These are phyloP conservation scores for Cryphonectria nitschkei DNA, from an alignment of 2,329 filamentous ascomycete species.

Conservation along the genomic window DNA sequence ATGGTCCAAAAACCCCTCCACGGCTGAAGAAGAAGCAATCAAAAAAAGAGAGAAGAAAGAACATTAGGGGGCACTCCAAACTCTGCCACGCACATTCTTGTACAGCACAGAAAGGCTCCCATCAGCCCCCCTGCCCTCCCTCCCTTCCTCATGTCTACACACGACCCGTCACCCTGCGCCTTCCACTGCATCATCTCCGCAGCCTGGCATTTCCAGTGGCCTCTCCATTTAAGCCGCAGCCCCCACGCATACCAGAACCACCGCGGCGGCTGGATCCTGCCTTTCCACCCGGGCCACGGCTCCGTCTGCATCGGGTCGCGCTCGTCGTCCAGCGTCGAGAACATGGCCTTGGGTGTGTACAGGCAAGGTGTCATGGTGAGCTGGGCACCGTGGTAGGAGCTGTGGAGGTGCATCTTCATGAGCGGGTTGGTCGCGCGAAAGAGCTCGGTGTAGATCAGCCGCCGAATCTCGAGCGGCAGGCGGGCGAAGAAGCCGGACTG, in stretches of 20 bases:
- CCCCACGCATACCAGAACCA: constrained; percentile 35
- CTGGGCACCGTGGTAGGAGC: constrained; percentile 9
- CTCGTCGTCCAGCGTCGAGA: constrained; percentile 16
- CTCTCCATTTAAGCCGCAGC: constrained; percentile 32
- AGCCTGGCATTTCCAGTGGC: constrained; percentile 35
- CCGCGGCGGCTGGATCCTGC: constrained; percentile 27
- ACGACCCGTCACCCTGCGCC: constrained; percentile 20
- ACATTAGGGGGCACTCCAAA: too few species aligned
- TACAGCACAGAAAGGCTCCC: constrained; percentile 33
- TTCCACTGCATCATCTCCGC: constrained; percentile 32
- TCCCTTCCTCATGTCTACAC: constrained; percentile 13
- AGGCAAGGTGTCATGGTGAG: constrained; percentile 23
- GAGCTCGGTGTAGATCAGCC: constrained; percentile 29
- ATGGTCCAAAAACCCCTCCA: neutral
- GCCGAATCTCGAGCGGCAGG: constrained; percentile 29
- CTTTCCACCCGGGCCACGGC: constrained; percentile 27
- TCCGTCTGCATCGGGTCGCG: constrained; percentile 25
- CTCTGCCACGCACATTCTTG: constrained; percentile 30
- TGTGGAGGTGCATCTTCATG: constrained; percentile 28
- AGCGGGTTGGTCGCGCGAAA: constrained; percentile 21
- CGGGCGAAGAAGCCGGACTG: constrained; percentile 32
- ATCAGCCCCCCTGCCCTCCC: constrained; percentile 27
- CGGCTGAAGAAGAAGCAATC: too few species aligned
- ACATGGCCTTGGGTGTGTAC: neutral
- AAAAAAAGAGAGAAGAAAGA: neutral